Evolutionary conservation across 768 basidiomycete species (phyloP).

Genomic region (Lactarius hatsudake): DNA sequence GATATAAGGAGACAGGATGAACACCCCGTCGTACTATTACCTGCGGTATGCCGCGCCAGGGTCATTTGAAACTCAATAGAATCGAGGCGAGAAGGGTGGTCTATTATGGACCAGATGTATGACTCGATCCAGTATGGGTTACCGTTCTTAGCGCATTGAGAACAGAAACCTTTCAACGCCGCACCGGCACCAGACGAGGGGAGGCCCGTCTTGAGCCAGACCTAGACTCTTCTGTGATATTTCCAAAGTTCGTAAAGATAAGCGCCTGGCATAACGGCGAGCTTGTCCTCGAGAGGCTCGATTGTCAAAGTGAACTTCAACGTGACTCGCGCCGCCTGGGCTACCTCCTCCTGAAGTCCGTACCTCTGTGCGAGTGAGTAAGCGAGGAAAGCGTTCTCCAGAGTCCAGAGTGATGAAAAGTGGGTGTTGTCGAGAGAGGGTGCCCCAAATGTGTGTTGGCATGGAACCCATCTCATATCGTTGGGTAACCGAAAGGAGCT

Average conservation of each 20-base stretch:
- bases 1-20: neutral
- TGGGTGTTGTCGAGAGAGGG: neutral
- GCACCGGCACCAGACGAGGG: neutral
- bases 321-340: conserved; percentile 1
- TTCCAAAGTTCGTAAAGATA: conserved; percentile 15
- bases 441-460: neutral
- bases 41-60: neutral
- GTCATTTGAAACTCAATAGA: neutral
- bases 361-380: conserved; percentile 5
- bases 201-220: too few relatives aligned
- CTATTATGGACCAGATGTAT: neutral
- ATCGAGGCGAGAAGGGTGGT: neutral
- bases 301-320: neutral
- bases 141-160: neutral
- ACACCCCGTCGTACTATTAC: neutral
- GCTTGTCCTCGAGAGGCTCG: neutral
- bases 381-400: neutral
- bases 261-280: neutral
- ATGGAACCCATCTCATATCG: conserved; percentile 7
- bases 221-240: conserved; percentile 17
- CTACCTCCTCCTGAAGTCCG: neutral
- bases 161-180: neutral
- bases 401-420: neutral
- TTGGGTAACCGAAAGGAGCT: conserved; percentile 12
- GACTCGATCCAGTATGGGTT: neutral